Evolutionary conservation across 176 grass and related monocot species (phyloP).

Genomic region (Chloris gayana): DNA sequence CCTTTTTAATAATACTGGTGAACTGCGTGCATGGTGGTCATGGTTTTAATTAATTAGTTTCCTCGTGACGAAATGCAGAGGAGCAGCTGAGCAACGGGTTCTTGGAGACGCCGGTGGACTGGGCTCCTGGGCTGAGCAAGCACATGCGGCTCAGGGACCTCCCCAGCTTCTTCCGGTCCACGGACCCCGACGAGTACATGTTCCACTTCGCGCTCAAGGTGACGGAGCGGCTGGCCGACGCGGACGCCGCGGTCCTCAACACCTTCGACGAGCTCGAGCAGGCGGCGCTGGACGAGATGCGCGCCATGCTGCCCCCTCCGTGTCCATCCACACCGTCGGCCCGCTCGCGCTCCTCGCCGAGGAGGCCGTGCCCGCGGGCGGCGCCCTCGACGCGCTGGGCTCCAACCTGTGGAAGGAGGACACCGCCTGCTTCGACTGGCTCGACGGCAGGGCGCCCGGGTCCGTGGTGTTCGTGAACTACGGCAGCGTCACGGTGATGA

Average conservation of each 20-base stretch:
- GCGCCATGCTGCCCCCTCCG: conserved; percentile 24
- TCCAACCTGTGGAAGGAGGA: conserved; percentile 75
- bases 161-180: conserved; percentile 72
- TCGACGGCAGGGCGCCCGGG: conserved; percentile 42
- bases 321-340: conserved; percentile 53
- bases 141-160: conserved; percentile 63
- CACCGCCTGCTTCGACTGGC: conserved; percentile 60
- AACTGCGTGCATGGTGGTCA: too few relatives aligned
- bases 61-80: conserved; percentile 27
- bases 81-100: conserved; percentile 66
- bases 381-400: conserved; percentile 5
- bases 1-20: too few relatives aligned
- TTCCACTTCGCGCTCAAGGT: conserved; percentile 41
- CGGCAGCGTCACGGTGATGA: conserved; percentile 74
- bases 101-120: conserved; percentile 65
- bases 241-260: conserved; percentile 64
- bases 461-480: conserved; percentile 92
- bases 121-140: conserved; percentile 56
- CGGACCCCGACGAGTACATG: conserved; percentile 62
- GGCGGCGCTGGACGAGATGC: conserved; percentile 35
- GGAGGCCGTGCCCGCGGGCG: conserved; percentile 1
- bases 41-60: too few relatives aligned
- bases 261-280: conserved; percentile 58
- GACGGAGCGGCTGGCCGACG: conserved; percentile 40
- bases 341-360: conserved; percentile 54